Evolutionary conservation across 495 filamentous ascomycete genomes (phyloP).

Genomic region (Astrothelium subdiscretum): DNA sequence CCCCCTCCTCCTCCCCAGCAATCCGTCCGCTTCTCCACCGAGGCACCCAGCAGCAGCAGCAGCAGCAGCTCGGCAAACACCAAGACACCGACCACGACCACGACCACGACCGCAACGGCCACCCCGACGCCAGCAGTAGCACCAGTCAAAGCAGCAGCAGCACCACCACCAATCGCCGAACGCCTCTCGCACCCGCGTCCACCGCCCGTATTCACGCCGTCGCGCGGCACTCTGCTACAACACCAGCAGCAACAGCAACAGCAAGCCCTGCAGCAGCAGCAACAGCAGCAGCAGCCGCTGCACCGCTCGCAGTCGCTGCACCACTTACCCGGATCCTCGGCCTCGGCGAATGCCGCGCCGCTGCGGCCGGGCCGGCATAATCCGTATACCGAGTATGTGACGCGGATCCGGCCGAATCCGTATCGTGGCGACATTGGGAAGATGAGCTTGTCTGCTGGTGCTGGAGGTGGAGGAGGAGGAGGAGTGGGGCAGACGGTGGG

Average conservation of each 20-base stretch:
- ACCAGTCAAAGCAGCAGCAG: too few species aligned
- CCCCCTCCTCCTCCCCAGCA: not conserved
- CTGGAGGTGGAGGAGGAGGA: not conserved
- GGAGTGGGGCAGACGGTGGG: too few species aligned
- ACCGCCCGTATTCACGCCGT: not conserved
- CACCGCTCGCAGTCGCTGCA: slow-evolving; percentile 1
- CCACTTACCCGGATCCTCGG: not conserved
- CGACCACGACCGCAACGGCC: not conserved
- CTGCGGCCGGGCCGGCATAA: not conserved
- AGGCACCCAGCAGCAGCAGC: not conserved
- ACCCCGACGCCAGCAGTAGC: not conserved
- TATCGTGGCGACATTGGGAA: not conserved
- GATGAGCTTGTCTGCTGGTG: too few species aligned
- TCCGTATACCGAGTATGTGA: not conserved
- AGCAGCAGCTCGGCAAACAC: not conserved
- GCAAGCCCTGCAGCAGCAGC: too few species aligned
- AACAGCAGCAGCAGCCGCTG: too few species aligned
- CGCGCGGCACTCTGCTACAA: too few species aligned
- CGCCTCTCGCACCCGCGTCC: too few species aligned
- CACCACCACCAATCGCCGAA: too few species aligned
- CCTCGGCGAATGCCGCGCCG: not conserved
- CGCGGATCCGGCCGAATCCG: not conserved
- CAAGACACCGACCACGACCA: not conserved
- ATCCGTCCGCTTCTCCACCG: not conserved
- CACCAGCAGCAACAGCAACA: too few species aligned